Evolutionary conservation across 192 early-diverging fungal species (phyloP), one percentile per base, ranked within the genome.

Genomic region (Coemansia sp.): DNA sequence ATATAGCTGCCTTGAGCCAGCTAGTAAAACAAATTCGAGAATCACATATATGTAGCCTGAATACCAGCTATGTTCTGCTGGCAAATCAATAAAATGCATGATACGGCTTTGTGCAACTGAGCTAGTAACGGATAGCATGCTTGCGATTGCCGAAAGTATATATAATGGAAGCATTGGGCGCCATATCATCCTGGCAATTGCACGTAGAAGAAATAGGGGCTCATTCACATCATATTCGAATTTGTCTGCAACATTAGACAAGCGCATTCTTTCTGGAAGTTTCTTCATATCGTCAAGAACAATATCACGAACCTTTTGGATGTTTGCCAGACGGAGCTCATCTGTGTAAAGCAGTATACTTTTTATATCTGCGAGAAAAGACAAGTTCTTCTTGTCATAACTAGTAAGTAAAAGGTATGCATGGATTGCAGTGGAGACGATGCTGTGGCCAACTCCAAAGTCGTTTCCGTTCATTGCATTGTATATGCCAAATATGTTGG

Each of bases 131-230:
- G 3, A 6, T 8, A 34, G 4, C 34, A 34, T 34, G 7, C 30
- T 34, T 2, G 65, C 15, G 0, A 71, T 20, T 0, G 8, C 16
- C 3, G 52, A 18, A 31, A 63, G 13, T 7, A 64, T 31, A 31
- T 49, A 64, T 7, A 77, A 26, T 3, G 75, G 75, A 18, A 77
- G 37, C 51, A 72, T 34, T 13, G 75, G 75, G 9, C 70, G 61
- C 75, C 75, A 77, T 0, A 61, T 33, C 70, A 77, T 72, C 4
- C 75, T 66, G 6, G 55, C 9, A 31, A 77, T 61, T 9, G 70
- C 75, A 6, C 70, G 66, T n/a, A 77, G 9, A 45, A 45, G 42
- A 45, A 45, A 45, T 16, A 45, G 12, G 0, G 16, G 42, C 16
- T 45, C 42, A 45, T 45, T 45, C n/a, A 45, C 42, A 45, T 45